Base-by-base conservation (phyloP, 345 rosid genomes). In the Litchi chinensis region DNA sequence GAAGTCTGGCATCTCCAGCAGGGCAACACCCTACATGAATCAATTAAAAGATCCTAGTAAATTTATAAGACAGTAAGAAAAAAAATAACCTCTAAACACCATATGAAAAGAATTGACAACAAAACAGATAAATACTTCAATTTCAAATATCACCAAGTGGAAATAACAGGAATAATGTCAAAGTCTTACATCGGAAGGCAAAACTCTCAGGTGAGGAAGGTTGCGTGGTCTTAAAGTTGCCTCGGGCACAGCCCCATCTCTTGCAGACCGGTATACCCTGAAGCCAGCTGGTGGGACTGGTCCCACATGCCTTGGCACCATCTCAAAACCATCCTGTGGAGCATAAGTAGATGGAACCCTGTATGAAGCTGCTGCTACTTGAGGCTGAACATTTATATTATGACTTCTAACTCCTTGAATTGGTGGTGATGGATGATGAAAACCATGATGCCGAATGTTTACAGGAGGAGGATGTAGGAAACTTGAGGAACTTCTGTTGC, bases 401-500 rank as follows among this genome's bases (percentile, higher is more conserved):
- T 86, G 93, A 71, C 88, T 91, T 81, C 94, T 87, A 77, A 85
- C 83, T 77, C 88, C 93, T 83, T 87, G 96, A 24, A 86, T 78
- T 62, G 87, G 90, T 10, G 82, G 90, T 65, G 82, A 57, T 1
- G 77, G 86, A 37, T 86, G 90, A 81, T 86, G 88, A 82, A 80
- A 75, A 81, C 80, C 81, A 64, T 80, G 83, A 72, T 78, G 89
- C 74, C 76, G 83, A 54, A 80, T 70, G 81, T 87, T 83, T 65
- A 71, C 76, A 57, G 82, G 87, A 59, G 88, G 79, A 52, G 87
- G 85, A 75, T 80, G 89, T 41, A 81, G 77, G 79, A 84, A 87
- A 68, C 80, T 73, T 10, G 81, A 24, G 76, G 90, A 78, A 83
- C 81, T 87, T 85, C 91, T 87, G 81, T 56, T 84, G 76, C 86